Conservation (phyloP, 106 monocot genomes). For the Dioscorea dumetorum region DNA sequence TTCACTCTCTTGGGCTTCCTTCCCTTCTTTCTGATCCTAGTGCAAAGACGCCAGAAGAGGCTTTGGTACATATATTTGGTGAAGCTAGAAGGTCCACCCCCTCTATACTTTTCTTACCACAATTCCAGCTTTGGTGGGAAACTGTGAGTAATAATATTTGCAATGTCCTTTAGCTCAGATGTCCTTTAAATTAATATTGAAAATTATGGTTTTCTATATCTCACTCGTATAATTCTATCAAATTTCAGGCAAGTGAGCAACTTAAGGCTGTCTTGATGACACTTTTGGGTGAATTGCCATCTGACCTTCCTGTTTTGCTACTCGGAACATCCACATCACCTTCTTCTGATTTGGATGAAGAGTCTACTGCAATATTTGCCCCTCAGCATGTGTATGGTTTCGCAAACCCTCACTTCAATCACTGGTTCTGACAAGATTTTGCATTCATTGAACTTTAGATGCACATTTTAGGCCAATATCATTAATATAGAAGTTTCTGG, state of each 20-base stretch:
- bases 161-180: no score
- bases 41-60: conserved; percentile 97
- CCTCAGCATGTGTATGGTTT: conserved; percentile 27
- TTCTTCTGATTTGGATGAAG: conserved; percentile 26
- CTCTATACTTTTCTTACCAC: conserved; percentile 87
- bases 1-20: conserved; percentile 92
- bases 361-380: conserved; percentile 29
- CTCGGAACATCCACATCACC: conserved; percentile 38
- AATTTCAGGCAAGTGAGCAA: conserved; percentile 40
- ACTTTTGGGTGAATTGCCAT: conserved; percentile 46
- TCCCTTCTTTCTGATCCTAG: conserved; percentile 99
- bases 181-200: background rate
- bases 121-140: conserved; percentile 99
- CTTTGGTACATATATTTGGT: conserved; percentile 96
- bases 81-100: conserved; percentile 96
- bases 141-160: conserved; percentile 47
- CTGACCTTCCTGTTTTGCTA: conserved; percentile 33
- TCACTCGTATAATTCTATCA: background rate
- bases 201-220: background rate
- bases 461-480: no score
- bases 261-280: conserved; percentile 42
- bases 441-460: no score
- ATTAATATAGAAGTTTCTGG: no score
- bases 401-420: background rate
- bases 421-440: no score